Conservation (phyloP, 1,284 basidiomycete species). For the Phylloboletellus chloephorus region DNA sequence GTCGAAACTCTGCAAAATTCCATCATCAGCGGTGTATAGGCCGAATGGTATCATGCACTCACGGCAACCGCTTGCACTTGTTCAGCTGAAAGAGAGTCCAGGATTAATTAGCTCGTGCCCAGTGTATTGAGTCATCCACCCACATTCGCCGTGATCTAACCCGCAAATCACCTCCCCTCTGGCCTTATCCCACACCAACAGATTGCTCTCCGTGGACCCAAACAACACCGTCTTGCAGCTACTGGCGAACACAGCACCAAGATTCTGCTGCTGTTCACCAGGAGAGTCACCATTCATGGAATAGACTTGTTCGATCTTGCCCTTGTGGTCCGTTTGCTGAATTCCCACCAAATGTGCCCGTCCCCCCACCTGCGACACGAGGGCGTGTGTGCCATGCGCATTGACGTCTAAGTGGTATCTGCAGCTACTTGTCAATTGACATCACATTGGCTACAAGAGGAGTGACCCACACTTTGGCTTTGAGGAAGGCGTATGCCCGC, state of each 20-base stretch:
- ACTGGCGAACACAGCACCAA: slow-evolving; percentile 49
- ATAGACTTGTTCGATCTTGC: slow-evolving; percentile 49
- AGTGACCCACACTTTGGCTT: slow-evolving; percentile 47
- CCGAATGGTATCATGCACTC: slow-evolving; percentile 21
- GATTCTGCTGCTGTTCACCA: slow-evolving; percentile 31
- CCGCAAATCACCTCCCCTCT: slow-evolving; percentile 49
- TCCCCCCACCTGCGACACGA: slow-evolving; percentile 49
- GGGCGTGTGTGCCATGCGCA: slow-evolving; percentile 40
- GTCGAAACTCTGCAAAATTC: slow-evolving; percentile 40
- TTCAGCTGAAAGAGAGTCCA: slow-evolving; percentile 39
- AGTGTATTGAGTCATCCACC: slow-evolving; percentile 12
- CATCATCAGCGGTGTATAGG: slow-evolving; percentile 4
- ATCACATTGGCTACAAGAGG: neutral
- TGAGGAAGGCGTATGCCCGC: slow-evolving; percentile 51
- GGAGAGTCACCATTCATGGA: slow-evolving; percentile 34
- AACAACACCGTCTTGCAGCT: slow-evolving; percentile 49
- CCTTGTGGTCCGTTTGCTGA: slow-evolving; percentile 41
- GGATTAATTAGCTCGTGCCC: slow-evolving; percentile 12
- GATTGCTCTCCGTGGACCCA: slow-evolving; percentile 46
- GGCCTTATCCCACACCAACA: slow-evolving; percentile 56
- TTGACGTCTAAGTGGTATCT: slow-evolving; percentile 51
- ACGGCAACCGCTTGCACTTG: slow-evolving; percentile 53
- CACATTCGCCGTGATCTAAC: slow-evolving; percentile 54
- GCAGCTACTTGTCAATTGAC: slow-evolving; percentile 5
- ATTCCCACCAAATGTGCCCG: slow-evolving; percentile 47